Base-by-base conservation (phyloP, 257 asterid genomes). In the Plectranthus barbatus region DNA sequence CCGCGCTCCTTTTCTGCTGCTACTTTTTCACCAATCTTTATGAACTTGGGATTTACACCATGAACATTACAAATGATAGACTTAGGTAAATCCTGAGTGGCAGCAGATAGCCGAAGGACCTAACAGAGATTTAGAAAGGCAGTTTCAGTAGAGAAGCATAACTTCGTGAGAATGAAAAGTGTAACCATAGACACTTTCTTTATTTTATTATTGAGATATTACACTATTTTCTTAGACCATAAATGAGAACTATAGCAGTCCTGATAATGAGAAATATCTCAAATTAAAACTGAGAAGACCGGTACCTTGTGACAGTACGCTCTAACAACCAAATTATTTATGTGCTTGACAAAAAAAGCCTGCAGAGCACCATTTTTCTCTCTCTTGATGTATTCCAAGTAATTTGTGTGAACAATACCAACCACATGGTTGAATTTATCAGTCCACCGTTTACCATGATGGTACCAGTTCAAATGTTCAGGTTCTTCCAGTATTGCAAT, bases 81-180 rank as follows among this genome's bases (percentile, higher is more conserved):
- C 82, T 75, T 93, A 0, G 99, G 97, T 52, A 93, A 69, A 78
- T 85, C 89, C 73, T 93, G 99, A 14, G 99, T 93, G 40, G 99
- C 99, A 75, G 96, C 96, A 70, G 99, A 93, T 64, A 93, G 90
- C 29, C 99, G 95, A 37, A 93, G 95, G 73, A 93, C 96, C 98
- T 91, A 39, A 62, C 21, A 63, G 61, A 74, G 60, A 68, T 44
- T 17, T 29, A 62, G 36, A 63, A 50, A 31, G 3, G 37, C 17
- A 34, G 51, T 34, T 18, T 64, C 47, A 42, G 10, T 42, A n/a
- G 33, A 58, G 48, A 42, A 62, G 47, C 39, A 11, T 19, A 9
- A 21, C 60, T 26, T 11, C 4, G 1, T 7, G 19, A 33, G 8
- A 58, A 66, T 62, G 18, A 18, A 57, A 40, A 56, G 46, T 31